Evolutionary conservation across 2,329 filamentous ascomycete genomes (phyloP).

Genomic region (Emericellopsis cladophorae): DNA sequence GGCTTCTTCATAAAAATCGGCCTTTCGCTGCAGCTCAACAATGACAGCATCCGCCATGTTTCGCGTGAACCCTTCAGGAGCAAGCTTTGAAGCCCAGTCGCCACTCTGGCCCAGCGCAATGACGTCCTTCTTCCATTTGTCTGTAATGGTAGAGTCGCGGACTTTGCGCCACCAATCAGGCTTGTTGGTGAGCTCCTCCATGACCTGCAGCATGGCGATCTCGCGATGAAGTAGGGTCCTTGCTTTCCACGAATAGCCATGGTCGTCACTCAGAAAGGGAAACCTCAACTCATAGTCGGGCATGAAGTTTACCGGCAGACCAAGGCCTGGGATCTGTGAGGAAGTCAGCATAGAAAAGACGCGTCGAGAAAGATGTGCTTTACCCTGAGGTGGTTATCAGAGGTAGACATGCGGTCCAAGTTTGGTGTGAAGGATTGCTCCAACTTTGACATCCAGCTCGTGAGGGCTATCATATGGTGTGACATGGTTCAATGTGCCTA

Average conservation of each 20-base stretch:
- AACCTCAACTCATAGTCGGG: not conserved
- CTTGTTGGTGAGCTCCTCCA: conserved; percentile 20
- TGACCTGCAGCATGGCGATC: conserved; percentile 17
- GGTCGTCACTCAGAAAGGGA: not conserved
- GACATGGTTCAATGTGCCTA: too few relatives aligned
- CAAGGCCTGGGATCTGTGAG: not conserved
- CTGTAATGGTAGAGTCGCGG: conserved; percentile 10
- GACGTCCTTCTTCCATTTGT: conserved; percentile 15
- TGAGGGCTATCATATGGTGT: too few relatives aligned
- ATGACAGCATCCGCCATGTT: conserved; percentile 17
- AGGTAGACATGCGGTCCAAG: too few relatives aligned
- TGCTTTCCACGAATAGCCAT: not conserved
- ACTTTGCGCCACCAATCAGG: conserved; percentile 21
- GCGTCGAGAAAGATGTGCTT: too few relatives aligned
- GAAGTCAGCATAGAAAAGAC: too few relatives aligned
- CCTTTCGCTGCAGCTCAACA: conserved; percentile 18
- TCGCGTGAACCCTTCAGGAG: conserved; percentile 13
- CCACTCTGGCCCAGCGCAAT: conserved; percentile 3
- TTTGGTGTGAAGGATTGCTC: too few relatives aligned
- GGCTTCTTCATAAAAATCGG: conserved; percentile 16
- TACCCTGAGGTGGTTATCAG: too few relatives aligned
- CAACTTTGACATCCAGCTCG: too few relatives aligned
- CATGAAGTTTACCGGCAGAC: not conserved
- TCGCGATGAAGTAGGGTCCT: conserved; percentile 8
- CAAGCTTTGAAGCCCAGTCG: conserved; percentile 12